Evolutionary conservation across 257 asterid species (phyloP), one percentile per base, ranked within the genome.

Genomic region (Solanum medicagineum): DNA sequence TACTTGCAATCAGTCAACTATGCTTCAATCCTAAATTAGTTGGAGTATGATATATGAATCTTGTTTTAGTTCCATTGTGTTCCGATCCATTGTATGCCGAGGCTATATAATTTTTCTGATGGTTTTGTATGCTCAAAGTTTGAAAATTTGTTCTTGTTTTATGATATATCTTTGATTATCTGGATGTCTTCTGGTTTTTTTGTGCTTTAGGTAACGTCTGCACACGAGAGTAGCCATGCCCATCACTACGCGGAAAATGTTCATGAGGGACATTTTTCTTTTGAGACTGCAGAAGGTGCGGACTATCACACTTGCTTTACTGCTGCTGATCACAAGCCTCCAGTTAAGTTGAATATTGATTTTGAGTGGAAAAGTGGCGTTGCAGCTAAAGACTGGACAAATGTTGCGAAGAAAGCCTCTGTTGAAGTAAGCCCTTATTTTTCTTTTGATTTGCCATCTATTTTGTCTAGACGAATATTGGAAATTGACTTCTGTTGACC

Each of bases 371-470:
- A 93, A 85, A 93, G 98, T 45, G 99, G 99, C 53, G 86, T 96
- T 87, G 99, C 98, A 80, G 93, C 99, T 70, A 94, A 93, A 93
- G 99, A 94, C 47, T 96, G 99, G 99, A 74, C 94, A 55, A 93
- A 89, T 89, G 96, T 96, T 53, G 99, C 98, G 73, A 96, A 96
- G 90, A 96, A 94, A 87, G 94, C 96, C 81, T 93, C 98, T 19
- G 93, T 96, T 85, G 99, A 94, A 89, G 99, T 96, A 90, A 91
- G 93, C 85, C 66, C 82, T 49, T 19, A 24, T 42, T 57, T 1
- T 73, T 59, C 81, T 80, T 75, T 69, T 44, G 19, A 81, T 57
- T 29, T 40, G 40, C 17, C 4, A 53, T 77, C 83, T 45, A 73
- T 73, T 73, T 44, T 73, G 11, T 73, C 7, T 44, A 11, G 81